These are phyloP conservation scores for Alternaria sp. DNA, from an alignment of 2,329 filamentous ascomycete genomes.

Conservation along the genomic window DNA sequence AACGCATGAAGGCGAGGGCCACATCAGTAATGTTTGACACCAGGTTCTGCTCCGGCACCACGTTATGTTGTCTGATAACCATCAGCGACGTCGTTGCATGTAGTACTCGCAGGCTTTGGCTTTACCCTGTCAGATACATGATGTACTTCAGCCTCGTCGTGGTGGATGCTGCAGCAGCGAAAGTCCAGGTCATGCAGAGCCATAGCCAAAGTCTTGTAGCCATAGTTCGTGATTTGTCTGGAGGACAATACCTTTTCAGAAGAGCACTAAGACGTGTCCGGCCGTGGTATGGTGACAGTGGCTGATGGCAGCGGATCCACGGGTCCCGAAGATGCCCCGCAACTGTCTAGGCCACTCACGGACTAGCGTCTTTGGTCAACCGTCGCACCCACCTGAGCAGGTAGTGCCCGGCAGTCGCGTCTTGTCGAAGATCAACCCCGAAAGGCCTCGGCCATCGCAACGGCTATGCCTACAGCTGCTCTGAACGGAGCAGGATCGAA, in stretches of 20 bases:
- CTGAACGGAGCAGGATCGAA: neutral
- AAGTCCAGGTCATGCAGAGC: neutral
- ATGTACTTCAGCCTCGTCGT: constrained; percentile 1
- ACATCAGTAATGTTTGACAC: constrained; percentile 36
- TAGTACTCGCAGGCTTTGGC: neutral
- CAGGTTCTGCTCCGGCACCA: constrained; percentile 26
- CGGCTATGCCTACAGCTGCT: neutral
- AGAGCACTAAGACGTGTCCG: no score
- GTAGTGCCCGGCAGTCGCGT: no score
- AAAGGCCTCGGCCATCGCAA: no score
- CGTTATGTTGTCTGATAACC: constrained; percentile 31
- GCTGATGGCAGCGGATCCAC: no score
- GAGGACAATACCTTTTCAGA: neutral
- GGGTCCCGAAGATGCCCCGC: neutral
- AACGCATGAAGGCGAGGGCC: constrained; percentile 40
- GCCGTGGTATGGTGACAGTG: no score
- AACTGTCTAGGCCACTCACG: fast-evolving
- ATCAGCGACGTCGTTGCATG: neutral
- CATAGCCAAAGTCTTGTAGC: neutral
- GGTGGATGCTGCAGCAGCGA: neutral
- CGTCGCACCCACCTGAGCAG: no score
- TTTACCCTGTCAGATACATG: neutral
- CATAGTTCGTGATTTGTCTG: neutral
- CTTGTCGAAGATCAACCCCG: no score
- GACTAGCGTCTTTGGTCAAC: neutral